Base-by-base conservation (phyloP, 768 basidiomycete species). In the Galerina sulciceps region DNA sequence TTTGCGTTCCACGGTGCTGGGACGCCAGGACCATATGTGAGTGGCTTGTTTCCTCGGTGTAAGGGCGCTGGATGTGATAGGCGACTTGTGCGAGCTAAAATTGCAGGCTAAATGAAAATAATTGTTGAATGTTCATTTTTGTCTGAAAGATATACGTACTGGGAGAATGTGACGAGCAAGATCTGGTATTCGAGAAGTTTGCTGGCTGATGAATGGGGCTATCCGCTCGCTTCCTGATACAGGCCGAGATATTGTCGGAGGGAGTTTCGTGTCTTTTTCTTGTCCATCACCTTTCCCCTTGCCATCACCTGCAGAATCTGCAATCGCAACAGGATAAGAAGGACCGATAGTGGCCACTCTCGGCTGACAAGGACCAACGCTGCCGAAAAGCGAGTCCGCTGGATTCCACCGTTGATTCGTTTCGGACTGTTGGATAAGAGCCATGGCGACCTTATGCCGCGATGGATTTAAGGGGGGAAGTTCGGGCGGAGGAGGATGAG, bases 361-460 rank as follows among this genome's bases (percentile, higher is more conserved):
- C 1, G 90, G 89, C 3, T 81, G 71, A 63, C 85, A 86, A 10
- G 88, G 87, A 1, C 76, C 77, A 2, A 85, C 78, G 38, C 75
- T 80, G 0, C 80, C 83, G 65, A 84, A 91, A 43, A 93, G 69
- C 3, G 89, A 86, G 60, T 88, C 83, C 3, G 88, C 78, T 10
- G 85, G 72, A 22, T 89, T 87, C 90, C 90, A 91, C 4, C 89
- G 82, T 10, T 87, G 75, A 20, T 75, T 74, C 18, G 73, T 70
- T 68, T 90, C 85, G 2, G 83, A 75, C 52, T 87, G 82, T 0
- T 78, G 69, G 36, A 92, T 79, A 9, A 93, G 75, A 0, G 87
- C 80, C 82, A 92, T 85, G 4, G 89, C 86, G n/a, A 92, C 86
- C 66, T 85, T 86, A 73, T 93, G 90, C 43, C 88, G 82, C 4